These are phyloP conservation scores for Ziziphus jujuba DNA, from an alignment of 306 rosid genomes.

Conservation along the genomic window DNA sequence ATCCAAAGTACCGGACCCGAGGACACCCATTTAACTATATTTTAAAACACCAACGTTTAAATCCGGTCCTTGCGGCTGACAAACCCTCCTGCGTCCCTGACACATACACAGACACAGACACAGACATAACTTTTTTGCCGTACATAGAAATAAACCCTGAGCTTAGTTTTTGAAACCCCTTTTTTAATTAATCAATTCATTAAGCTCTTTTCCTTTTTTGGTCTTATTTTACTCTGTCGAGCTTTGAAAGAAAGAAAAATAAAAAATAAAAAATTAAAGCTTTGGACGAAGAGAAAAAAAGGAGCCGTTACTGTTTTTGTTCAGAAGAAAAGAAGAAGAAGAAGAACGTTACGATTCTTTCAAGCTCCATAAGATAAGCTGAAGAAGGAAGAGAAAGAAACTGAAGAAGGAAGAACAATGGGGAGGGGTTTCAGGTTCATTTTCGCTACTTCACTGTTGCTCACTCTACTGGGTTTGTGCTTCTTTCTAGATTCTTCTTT, in stretches of 20 bases:
- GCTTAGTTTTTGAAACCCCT: not conserved
- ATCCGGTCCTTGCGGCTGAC: slow-evolving; percentile 48
- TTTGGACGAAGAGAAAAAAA: slow-evolving; percentile 8
- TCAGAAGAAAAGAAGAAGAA: not conserved
- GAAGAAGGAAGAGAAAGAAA: slow-evolving; percentile 4
- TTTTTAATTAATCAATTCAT: no score
- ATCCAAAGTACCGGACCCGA: slow-evolving; percentile 51
- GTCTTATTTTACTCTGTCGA: slow-evolving; percentile 23
- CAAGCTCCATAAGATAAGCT: slow-evolving; percentile 1
- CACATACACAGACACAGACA: slow-evolving; percentile 21
- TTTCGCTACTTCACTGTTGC: slow-evolving; percentile 44
- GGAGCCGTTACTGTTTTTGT: slow-evolving; percentile 48
- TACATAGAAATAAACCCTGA: not conserved
- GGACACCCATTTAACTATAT: slow-evolving; percentile 31
- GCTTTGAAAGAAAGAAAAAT: slow-evolving; percentile 10
- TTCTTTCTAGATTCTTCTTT: slow-evolving; percentile 19
- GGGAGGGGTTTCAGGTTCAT: slow-evolving; percentile 40
- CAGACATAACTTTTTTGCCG: slow-evolving; percentile 1
- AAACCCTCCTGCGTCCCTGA: slow-evolving; percentile 24
- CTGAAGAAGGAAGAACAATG: slow-evolving; percentile 40
- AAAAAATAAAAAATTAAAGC: no score
- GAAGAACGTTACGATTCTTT: slow-evolving; percentile 15
- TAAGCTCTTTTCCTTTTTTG: not conserved
- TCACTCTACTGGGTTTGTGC: slow-evolving; percentile 69
- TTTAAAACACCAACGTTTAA: slow-evolving; percentile 30